Conservation (phyloP, 345 rosid species). For the Camelina neglecta region DNA sequence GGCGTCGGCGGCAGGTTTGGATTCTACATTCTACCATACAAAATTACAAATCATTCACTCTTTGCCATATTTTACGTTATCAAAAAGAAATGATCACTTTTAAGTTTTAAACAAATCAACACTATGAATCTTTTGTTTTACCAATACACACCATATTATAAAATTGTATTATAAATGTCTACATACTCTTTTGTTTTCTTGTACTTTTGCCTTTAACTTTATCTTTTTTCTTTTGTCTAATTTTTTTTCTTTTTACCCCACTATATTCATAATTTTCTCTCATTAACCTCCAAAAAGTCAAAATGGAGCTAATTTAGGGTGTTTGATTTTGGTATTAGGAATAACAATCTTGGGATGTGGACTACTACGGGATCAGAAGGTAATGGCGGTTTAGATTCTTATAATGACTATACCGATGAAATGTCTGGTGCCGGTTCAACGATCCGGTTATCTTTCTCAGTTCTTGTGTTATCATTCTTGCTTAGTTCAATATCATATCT, state of each 20-base stretch:
- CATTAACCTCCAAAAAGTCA: conserved; percentile 15
- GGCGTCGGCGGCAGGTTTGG: conserved; percentile 83
- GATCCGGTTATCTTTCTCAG: conserved; percentile 32
- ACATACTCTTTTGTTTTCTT: conserved; percentile 26
- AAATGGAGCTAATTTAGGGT: conserved; percentile 31
- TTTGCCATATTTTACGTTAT: not conserved
- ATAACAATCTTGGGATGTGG: conserved; percentile 88
- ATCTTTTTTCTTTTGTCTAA: conserved; percentile 4
- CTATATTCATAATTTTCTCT: conserved; percentile 9
- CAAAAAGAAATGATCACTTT: not conserved
- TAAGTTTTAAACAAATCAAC: not conserved
- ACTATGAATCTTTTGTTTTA: conserved; percentile 23
- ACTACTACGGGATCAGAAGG: conserved; percentile 58
- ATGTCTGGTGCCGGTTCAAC: conserved; percentile 54
- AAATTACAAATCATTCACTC: not conserved
- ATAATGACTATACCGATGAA: conserved; percentile 56
- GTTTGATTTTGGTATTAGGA: conserved; percentile 50
- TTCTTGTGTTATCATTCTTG: conserved; percentile 39
- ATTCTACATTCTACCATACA: conserved; percentile 15
- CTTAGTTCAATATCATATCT: conserved; percentile 45
- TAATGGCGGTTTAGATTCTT: conserved; percentile 40
- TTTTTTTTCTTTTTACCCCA: conserved; percentile 27
- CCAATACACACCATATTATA: not conserved
- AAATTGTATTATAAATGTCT: not conserved
- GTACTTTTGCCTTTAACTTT: conserved; percentile 42